Evolutionary conservation across 2,329 filamentous ascomycete genomes (phyloP).

Genomic region (Aspergillus unguis): DNA sequence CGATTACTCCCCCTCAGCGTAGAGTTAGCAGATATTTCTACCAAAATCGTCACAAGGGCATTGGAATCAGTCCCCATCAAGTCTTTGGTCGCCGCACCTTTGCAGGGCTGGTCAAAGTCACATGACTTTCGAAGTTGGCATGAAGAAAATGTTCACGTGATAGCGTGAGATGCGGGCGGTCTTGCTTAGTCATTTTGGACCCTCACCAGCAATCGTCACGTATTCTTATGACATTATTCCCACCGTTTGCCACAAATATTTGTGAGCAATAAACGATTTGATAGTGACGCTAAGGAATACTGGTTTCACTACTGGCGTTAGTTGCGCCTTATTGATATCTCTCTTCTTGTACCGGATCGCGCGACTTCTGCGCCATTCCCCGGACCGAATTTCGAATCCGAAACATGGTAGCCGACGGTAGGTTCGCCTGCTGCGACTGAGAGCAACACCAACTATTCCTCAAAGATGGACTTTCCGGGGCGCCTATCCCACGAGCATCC

Average conservation of each 20-base stretch:
- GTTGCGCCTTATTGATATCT: background rate
- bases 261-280: background rate
- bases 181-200: slow-evolving; percentile 10
- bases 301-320: background rate
- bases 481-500: slow-evolving; percentile 22
- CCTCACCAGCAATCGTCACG: slow-evolving; percentile 1
- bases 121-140: background rate
- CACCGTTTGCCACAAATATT: background rate
- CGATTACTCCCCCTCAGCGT: too few species aligned
- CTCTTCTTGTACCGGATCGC: background rate
- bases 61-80: too few species aligned
- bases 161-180: background rate
- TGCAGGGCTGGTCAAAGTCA: too few species aligned
- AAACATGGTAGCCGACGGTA: slow-evolving; percentile 24
- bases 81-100: too few species aligned
- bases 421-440: slow-evolving; percentile 16
- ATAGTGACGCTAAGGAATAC: background rate
- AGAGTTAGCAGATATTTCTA: too few species aligned
- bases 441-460: slow-evolving; percentile 15
- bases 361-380: slow-evolving; percentile 3
- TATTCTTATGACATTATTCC: background rate
- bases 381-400: slow-evolving; percentile 5
- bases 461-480: slow-evolving; percentile 28
- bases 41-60: too few species aligned
- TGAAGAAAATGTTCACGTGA: slow-evolving; percentile 6